These are phyloP conservation scores for Trichaptum fuscoviolaceum DNA, from an alignment of 768 basidiomycete genomes.

Conservation along the genomic window DNA sequence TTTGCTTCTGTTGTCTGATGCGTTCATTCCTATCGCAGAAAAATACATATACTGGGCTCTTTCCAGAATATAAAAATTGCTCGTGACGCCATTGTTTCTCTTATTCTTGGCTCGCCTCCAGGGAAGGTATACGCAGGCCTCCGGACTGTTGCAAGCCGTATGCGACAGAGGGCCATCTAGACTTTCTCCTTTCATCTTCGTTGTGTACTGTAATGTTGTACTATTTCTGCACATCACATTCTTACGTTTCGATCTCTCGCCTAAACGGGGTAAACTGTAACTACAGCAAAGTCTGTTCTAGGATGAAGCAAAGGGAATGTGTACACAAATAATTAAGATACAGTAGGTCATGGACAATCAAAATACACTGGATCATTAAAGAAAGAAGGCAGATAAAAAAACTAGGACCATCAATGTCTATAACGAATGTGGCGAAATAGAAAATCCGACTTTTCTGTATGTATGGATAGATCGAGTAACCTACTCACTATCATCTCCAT, in stretches of 20 bases:
- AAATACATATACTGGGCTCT: slow-evolving; percentile 97
- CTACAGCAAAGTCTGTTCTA: too few species aligned
- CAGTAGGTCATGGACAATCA: too few species aligned
- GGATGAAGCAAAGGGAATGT: too few species aligned
- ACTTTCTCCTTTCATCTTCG: slow-evolving; percentile 4
- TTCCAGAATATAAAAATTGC: slow-evolving; percentile 99
- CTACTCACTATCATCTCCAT: slow-evolving; percentile 13
- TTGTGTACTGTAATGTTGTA: background rate
- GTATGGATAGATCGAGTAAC: too few species aligned
- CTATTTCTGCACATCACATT: slow-evolving; percentile 10
- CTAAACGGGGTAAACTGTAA: too few species aligned
- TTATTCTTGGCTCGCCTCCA: slow-evolving; percentile 93
- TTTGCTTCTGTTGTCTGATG: slow-evolving; percentile 11
- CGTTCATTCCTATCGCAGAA: slow-evolving; percentile 41
- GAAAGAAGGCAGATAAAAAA: background rate
- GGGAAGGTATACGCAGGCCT: slow-evolving; percentile 91
- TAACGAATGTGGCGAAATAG: background rate
- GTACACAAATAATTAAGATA: too few species aligned
- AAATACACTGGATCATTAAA: background rate
- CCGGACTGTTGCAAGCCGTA: slow-evolving; percentile 84
- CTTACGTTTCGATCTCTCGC: background rate
- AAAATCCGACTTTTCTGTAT: background rate
- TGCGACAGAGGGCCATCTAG: slow-evolving; percentile 88
- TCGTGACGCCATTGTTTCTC: slow-evolving; percentile 90
- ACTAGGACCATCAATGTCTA: background rate